Evolutionary conservation across 2,329 filamentous ascomycete genomes (phyloP).

Genomic region (Dothidotthia symphoricarpi): DNA sequence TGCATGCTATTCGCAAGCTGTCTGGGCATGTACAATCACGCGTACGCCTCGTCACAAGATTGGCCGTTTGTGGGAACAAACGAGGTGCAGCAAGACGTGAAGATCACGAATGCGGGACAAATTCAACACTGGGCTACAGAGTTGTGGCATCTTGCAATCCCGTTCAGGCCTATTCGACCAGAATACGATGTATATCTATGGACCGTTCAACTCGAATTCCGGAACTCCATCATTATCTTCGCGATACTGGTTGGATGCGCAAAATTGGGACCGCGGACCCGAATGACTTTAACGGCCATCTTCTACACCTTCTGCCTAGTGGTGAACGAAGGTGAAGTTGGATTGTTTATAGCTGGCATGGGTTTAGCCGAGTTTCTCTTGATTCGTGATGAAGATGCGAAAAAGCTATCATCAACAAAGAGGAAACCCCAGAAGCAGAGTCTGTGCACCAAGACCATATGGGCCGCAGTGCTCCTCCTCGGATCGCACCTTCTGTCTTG

Average conservation of each 20-base stretch:
- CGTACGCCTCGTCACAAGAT: constrained; percentile 9
- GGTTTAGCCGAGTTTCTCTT: constrained; percentile 20
- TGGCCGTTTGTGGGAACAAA: constrained; percentile 21
- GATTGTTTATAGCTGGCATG: constrained; percentile 25
- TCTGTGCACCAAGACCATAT: neutral
- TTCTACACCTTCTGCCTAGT: constrained; percentile 19
- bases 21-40: constrained; percentile 17
- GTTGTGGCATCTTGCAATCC: constrained; percentile 19
- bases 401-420: constrained; percentile 4
- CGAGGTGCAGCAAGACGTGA: constrained; percentile 13
- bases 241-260: constrained; percentile 15
- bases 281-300: constrained; percentile 7
- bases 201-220: constrained; percentile 29
- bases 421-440: constrained; percentile 8
- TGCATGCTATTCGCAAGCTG: constrained; percentile 22
- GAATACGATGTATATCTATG: constrained; percentile 27
- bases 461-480: constrained; percentile 41
- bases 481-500: constrained; percentile 54
- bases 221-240: constrained; percentile 26
- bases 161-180: constrained; percentile 10
- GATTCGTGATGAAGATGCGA: constrained; percentile 9
- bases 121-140: constrained; percentile 14
- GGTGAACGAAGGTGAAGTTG: constrained; percentile 18
- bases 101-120: constrained; percentile 8
- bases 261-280: constrained; percentile 11